Conservation (phyloP, 495 filamentous ascomycete species). For the Lepraria neglecta region DNA sequence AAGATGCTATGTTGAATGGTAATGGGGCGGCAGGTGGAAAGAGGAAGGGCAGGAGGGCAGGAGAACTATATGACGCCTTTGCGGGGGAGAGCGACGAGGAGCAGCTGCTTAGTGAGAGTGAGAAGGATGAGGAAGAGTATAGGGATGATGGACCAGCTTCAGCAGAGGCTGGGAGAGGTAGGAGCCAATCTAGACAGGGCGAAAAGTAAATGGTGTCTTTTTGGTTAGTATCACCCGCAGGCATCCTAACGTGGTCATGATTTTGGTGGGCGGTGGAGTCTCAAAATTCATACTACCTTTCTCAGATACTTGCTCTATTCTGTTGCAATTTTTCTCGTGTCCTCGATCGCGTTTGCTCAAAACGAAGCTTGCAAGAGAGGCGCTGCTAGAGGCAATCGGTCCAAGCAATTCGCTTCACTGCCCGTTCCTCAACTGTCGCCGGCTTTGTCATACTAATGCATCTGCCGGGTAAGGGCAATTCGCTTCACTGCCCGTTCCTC, state of each 20-base stretch:
- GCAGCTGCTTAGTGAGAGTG: constrained; percentile 20
- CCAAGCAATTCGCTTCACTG: neutral
- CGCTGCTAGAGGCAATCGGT: too few relatives aligned
- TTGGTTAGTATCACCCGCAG: constrained; percentile 3
- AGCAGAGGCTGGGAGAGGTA: constrained; percentile 2
- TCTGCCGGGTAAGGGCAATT: neutral
- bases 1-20: constrained; percentile 60
- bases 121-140: constrained; percentile 20
- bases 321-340: too few relatives aligned
- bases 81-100: constrained; percentile 55
- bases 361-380: too few relatives aligned
- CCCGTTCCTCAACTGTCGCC: neutral
- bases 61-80: constrained; percentile 96
- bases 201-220: neutral
- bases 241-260: neutral
- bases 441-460: neutral
- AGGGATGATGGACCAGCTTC: constrained; percentile 19
- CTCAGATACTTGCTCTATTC: too few relatives aligned
- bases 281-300: too few relatives aligned
- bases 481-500: neutral
- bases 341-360: too few relatives aligned
- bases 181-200: neutral
- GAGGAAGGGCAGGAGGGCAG: constrained; percentile 57
- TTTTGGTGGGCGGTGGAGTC: neutral
- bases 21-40: constrained; percentile 31